These are phyloP conservation scores for Teratosphaeria nubilosa DNA, from an alignment of 2,329 filamentous ascomycete genomes.

Conservation along the genomic window DNA sequence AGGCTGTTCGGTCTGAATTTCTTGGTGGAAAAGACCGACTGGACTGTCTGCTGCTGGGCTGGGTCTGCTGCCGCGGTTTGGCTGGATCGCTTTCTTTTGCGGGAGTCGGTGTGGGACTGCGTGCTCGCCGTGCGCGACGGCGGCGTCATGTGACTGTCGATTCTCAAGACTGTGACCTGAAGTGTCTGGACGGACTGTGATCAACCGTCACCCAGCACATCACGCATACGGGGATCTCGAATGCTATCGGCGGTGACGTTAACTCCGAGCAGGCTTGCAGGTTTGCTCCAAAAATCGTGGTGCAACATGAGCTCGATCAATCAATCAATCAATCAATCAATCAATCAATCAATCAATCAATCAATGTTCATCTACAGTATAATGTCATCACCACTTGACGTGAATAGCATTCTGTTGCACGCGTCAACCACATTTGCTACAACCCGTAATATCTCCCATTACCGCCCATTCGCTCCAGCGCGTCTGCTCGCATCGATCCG, in stretches of 20 bases:
- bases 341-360: no score
- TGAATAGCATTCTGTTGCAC: not conserved
- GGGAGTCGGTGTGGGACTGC: constrained; percentile 11
- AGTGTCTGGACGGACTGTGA: not conserved
- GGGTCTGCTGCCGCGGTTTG: constrained; percentile 4
- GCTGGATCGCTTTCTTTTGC: constrained; percentile 15
- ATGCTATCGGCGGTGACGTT: not conserved
- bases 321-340: no score
- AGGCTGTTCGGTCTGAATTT: constrained; percentile 28
- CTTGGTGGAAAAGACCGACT: constrained; percentile 37
- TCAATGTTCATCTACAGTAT: no score
- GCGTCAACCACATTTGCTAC: not conserved
- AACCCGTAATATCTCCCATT: not conserved
- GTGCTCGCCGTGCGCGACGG: constrained; percentile 8
- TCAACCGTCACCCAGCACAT: not conserved
- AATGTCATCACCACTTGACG: not conserved
- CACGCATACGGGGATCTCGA: no score
- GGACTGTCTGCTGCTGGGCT: constrained; percentile 9
- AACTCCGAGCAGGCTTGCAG: not conserved
- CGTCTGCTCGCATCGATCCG: not conserved
- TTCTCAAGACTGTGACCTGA: not conserved
- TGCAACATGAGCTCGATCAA: not conserved
- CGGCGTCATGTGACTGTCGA: constrained; percentile 15
- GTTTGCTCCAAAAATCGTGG: not conserved
- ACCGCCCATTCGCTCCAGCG: no score